Evolutionary conservation across 176 grass and related monocot species (phyloP), one percentile per base, ranked within the genome.

Genomic region (Paspalum notatum): DNA sequence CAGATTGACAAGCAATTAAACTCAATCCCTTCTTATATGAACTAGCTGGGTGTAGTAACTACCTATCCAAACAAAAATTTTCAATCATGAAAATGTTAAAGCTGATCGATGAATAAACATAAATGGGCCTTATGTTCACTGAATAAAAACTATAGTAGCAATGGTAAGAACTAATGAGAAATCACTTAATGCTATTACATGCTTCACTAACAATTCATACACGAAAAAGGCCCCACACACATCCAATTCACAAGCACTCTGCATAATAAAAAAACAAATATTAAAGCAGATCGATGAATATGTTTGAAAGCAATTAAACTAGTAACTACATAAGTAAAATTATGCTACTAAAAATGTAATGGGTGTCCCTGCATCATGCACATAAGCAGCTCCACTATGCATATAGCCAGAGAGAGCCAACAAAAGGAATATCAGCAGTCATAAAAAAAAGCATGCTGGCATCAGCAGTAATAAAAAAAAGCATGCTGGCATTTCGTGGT

Each of bases 361-460:
- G n/a, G n/a, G n/a, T n/a, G n/a, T n/a, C n/a, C n/a, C n/a, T n/a
- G n/a, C n/a, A n/a, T 99, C 72, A 99, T 93, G 80, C 93, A 96
- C 39, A 99, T 99, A 73, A 99, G 97, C 68, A 99, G 87, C 58
- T 99, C 93, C 62, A 96, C 85, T 76, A 96, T 96, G 91, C 97
- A 96, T 76, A 99, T 96, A 68, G 97, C 97, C 0, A 99, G 77
- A 70, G 97, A 87, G 44, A 99, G 92, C 97, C 97, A 99, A 68
- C 97, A 99, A 72, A 99, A 99, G 14, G 93, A n/a, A n/a, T n/a
- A n/a, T n/a, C n/a, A n/a, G n/a, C n/a, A n/a, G n/a, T n/a, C n/a
- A n/a, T n/a, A n/a, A n/a, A n/a, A n/a, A n/a, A n/a, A n/a, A n/a
- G n/a, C n/a, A n/a, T n/a, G n/a, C n/a, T n/a, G n/a, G n/a, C n/a